Evolutionary conservation across 2,329 filamentous ascomycete genomes (phyloP), one percentile per base, ranked within the genome.

Genomic region (Falciphora oryzae): DNA sequence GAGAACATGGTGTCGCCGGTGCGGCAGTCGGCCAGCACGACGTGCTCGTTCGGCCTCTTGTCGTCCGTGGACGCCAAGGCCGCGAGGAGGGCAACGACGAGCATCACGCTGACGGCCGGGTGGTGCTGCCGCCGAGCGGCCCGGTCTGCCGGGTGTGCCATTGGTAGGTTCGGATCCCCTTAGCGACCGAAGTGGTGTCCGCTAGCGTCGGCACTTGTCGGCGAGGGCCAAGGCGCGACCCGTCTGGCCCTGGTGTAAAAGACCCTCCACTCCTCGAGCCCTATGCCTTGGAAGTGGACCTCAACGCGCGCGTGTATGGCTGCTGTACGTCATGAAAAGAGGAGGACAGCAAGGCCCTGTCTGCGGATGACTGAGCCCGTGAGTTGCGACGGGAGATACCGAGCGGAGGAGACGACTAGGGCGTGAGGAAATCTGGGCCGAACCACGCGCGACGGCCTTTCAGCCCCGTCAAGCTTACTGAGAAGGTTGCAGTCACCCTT

Each of bases 21-120:
- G 18, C 61, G 65, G 68, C 74, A 76, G 67, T 76, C 71, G 59
- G 71, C 71, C 22, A 76, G 71, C 27, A 75, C 69, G 62, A 76
- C 73, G 64, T 75, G 70, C 62, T 74, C 72, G 38, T 22, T n/a
- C 44, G 44, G 44, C 44, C 44, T 2, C 44, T 53, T n/a, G 6
- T 35, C 32, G 32, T 53, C 44, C 22, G 44, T 10, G 6, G 44
- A 8, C 44, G 14, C 18, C 22, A 53, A 3, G 44, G n/a, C 7
- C 22, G 44, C 44, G 7, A 25, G 10, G 14, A 53, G 18, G 44
- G 10, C n/a, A 11, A 25, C 22, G 44, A 53, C 18, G 22, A 53
- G n/a, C 44, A 53, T 22, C 44, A 53, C 13, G 16, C 38, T 50
- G 44, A 25, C 44, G 18, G n/a, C 44, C 22, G 44, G 44, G 22